A percentile compares a stretch with the other conserved stretches of the same genome.
These are phyloP conservation scores for Penicillium longicatenatum DNA, from an alignment of 495 filamentous ascomycete genomes.

Conservation along the genomic window DNA sequence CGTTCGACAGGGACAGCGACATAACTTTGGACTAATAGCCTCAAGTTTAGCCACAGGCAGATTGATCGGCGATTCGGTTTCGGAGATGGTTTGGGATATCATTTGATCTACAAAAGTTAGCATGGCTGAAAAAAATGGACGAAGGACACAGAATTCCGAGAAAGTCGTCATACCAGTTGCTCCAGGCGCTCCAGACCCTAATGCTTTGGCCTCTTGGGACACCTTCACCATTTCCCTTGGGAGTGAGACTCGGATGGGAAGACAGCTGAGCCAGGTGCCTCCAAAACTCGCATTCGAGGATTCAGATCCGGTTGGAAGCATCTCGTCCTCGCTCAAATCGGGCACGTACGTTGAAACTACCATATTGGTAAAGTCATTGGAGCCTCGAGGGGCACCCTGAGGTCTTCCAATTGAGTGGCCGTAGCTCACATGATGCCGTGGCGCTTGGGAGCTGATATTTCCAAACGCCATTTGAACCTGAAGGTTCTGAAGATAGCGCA, in stretches of 20 bases:
- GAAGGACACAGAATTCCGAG: neutral
- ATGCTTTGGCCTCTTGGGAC: neutral
- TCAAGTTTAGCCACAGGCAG: neutral
- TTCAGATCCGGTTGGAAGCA: neutral
- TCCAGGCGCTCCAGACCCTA: neutral
- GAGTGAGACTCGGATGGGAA: neutral
- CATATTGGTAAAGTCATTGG: neutral
- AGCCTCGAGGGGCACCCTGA: neutral
- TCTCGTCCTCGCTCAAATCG: neutral
- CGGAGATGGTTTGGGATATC: neutral
- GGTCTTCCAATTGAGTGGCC: neutral
- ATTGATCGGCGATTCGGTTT: neutral
- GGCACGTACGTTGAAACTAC: neutral
- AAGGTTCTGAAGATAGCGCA: neutral
- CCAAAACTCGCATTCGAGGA: neutral
- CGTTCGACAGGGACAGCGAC: slow-evolving; percentile 6
- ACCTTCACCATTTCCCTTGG: neutral
- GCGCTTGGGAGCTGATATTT: neutral
- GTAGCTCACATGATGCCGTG: neutral
- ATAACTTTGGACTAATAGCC: neutral
- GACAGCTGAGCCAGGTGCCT: neutral
- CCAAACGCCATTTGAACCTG: neutral
- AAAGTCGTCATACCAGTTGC: neutral
- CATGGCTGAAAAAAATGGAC: neutral
- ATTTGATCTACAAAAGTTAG: neutral